These are phyloP conservation scores for Leucocoprinus birnbaumii DNA, from an alignment of 768 basidiomycete genomes.

Conservation along the genomic window DNA sequence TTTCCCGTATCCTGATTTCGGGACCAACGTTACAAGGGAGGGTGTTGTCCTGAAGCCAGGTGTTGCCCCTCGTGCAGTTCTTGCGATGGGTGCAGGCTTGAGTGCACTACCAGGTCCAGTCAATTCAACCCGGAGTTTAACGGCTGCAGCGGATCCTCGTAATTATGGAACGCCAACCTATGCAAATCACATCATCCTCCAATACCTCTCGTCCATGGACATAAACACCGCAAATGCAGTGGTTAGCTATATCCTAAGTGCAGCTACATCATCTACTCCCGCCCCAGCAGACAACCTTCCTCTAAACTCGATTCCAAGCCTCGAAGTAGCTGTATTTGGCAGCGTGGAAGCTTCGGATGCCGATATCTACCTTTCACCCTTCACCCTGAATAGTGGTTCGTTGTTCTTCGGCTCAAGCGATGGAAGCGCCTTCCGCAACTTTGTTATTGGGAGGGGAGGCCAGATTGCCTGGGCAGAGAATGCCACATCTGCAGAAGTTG, in stretches of 20 bases:
- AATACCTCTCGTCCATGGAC: conserved; percentile 52
- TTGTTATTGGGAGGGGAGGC: conserved; percentile 43
- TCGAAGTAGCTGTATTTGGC: conserved; percentile 70
- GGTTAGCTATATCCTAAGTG: conserved; percentile 42
- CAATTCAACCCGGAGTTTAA: conserved; percentile 25
- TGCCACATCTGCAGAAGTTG: conserved; percentile 45
- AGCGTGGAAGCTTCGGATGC: conserved; percentile 47
- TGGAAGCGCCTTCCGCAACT: conserved; percentile 46
- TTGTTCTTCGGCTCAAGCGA: conserved; percentile 61
- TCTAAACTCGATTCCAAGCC: conserved; percentile 42
- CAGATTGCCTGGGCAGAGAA: conserved; percentile 52
- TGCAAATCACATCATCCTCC: conserved; percentile 54
- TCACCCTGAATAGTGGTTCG: conserved; percentile 42
- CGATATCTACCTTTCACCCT: conserved; percentile 43
- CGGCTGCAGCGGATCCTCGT: conserved; percentile 40
- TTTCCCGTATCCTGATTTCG: conserved; percentile 50
- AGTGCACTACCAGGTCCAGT: conserved; percentile 36
- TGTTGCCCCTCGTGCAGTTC: conserved; percentile 42
- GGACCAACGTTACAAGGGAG: conserved; percentile 41
- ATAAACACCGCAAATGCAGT: conserved; percentile 42
- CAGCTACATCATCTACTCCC: conserved; percentile 30
- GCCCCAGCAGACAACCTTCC: conserved; percentile 30
- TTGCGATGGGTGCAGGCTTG: conserved; percentile 50
- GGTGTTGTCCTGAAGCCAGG: conserved; percentile 45
- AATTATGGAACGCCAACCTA: conserved; percentile 54